phyloP scores from a whole-genome alignment of 495 filamentous ascomycete species.

The Trichoderma orchidacearum region DNA sequence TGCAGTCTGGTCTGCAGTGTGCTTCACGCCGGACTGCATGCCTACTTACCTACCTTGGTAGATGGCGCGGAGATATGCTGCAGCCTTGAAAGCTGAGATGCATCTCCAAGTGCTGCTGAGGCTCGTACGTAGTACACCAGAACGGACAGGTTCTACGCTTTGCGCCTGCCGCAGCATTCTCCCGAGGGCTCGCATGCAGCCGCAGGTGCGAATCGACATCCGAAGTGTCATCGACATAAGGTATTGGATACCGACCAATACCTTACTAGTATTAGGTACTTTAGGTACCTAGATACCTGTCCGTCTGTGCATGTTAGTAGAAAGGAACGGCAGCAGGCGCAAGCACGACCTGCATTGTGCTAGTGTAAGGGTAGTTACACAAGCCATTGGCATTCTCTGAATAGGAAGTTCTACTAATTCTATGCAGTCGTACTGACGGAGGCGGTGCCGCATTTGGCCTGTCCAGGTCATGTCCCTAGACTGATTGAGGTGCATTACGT shows the following conservation, averaged over 20 bases:
- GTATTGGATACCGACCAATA: neutral
- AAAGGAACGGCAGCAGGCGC: neutral
- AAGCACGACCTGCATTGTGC: neutral
- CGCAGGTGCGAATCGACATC: neutral
- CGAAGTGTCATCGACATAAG: neutral
- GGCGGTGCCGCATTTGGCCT: too few species aligned
- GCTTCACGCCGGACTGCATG: too few species aligned
- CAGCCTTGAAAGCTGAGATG: neutral
- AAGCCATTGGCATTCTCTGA: neutral
- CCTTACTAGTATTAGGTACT: too few species aligned
- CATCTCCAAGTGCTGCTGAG: too few species aligned
- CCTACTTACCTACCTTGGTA: too few species aligned
- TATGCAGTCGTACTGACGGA: too few species aligned
- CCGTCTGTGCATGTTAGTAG: neutral
- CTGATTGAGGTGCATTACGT: neutral
- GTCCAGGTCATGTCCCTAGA: neutral
- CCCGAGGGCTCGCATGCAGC: neutral
- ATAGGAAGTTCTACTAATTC: neutral
- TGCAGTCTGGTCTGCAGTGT: too few species aligned
- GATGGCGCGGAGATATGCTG: too few species aligned
- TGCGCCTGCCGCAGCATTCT: neutral
- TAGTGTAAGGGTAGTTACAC: neutral
- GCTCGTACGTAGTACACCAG: too few species aligned
- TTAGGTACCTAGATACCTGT: neutral
- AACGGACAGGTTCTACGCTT: too few species aligned